Evolutionary conservation across 2,329 filamentous ascomycete genomes (phyloP).

Genomic region (Aspergillus fumigatus): DNA sequence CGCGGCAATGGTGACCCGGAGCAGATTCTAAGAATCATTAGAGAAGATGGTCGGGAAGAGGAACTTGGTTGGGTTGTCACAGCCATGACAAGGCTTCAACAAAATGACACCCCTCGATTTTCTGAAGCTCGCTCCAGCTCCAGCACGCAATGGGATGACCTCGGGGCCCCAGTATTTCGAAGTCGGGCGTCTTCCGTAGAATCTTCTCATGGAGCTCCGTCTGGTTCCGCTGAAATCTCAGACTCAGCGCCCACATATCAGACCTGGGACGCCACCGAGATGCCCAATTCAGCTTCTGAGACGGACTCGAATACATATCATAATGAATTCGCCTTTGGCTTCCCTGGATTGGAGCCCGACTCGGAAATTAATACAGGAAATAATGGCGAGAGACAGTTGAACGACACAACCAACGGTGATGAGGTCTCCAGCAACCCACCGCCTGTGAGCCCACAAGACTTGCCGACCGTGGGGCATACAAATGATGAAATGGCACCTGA

Average conservation of each 20-base stretch:
- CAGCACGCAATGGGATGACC: not conserved
- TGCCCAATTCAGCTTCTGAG: not conserved
- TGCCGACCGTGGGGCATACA: not conserved
- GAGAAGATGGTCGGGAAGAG: conserved; percentile 56
- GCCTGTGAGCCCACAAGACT: not conserved
- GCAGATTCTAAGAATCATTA: conserved; percentile 57
- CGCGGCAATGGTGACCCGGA: conserved; percentile 57
- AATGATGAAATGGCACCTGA: conserved; percentile 1
- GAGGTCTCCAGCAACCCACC: not conserved
- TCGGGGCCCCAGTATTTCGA: not conserved
- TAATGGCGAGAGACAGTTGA: not conserved
- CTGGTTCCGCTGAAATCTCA: not conserved
- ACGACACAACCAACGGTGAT: not conserved
- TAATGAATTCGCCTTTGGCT: conserved; percentile 3
- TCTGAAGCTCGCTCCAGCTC: conserved; percentile 1
- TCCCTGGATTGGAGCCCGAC: not conserved
- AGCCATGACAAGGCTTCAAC: conserved; percentile 42
- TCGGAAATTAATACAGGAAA: not conserved
- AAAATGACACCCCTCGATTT: conserved; percentile 2
- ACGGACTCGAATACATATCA: not conserved
- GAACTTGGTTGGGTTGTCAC: conserved; percentile 58
- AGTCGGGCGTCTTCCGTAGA: not conserved
- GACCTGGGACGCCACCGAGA: conserved; percentile 2
- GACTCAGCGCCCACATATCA: not conserved
- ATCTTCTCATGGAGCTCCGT: not conserved